These are phyloP conservation scores for Paramecium octaurelia DNA, from an alignment of 73 alveolate species.

Conservation along the genomic window DNA sequence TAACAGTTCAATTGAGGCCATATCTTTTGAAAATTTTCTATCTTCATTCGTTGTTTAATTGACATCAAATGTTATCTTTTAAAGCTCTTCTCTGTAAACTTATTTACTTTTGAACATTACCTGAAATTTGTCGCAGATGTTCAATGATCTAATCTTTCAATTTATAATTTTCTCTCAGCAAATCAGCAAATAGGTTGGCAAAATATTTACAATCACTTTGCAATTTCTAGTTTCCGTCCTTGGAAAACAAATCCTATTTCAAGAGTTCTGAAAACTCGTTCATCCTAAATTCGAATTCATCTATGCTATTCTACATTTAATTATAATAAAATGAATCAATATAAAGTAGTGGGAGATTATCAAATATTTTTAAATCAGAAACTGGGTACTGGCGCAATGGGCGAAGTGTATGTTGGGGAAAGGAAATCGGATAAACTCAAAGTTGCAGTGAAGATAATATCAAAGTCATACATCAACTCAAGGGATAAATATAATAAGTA, in stretches of 20 bases:
- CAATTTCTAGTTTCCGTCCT: background rate
- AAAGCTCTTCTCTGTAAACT: background rate
- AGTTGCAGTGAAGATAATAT: background rate
- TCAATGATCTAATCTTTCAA: constrained; percentile 20
- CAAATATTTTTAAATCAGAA: background rate
- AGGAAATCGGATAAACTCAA: background rate
- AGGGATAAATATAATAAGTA: background rate
- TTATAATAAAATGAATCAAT: background rate
- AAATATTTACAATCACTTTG: background rate
- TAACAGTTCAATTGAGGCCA: background rate
- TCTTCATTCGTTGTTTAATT: constrained; percentile 9
- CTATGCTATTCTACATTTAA: background rate
- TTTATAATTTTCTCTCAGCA: background rate
- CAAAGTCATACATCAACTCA: background rate
- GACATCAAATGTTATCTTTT: background rate
- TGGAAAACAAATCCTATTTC: background rate
- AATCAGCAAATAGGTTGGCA: background rate
- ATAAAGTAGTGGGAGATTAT: background rate
- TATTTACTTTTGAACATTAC: background rate
- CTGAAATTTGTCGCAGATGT: background rate
- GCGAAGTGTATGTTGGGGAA: background rate
- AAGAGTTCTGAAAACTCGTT: background rate
- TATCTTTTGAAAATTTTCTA: constrained; percentile 16
- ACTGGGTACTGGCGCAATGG: background rate
- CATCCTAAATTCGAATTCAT: constrained; percentile 20